phyloP scores from a whole-genome alignment of 345 rosid genomes.

The Acer campestre region DNA sequence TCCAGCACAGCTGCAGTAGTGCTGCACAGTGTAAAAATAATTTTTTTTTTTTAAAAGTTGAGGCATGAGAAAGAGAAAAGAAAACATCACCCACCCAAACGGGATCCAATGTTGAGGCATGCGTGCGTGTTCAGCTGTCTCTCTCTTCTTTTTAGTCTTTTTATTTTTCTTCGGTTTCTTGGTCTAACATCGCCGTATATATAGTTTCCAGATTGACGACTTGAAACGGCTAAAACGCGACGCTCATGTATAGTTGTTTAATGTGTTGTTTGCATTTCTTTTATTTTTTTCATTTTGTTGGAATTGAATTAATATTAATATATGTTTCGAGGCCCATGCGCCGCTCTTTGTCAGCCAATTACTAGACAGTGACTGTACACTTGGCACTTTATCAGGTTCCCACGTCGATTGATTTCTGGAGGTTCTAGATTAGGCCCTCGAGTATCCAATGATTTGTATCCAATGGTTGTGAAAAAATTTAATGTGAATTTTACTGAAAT shows the following conservation, averaged over 20 bases:
- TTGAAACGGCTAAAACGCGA: slow-evolving; percentile 9
- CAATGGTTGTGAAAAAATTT: too few species aligned
- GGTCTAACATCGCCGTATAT: slow-evolving; percentile 8
- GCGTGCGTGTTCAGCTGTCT: slow-evolving; percentile 20
- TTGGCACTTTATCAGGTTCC: neutral
- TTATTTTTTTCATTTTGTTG: neutral
- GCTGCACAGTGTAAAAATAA: neutral
- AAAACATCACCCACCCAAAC: slow-evolving; percentile 1
- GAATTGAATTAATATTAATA: neutral
- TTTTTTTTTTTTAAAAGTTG: too few species aligned
- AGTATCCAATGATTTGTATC: slow-evolving; percentile 19
- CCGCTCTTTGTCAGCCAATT: slow-evolving; percentile 34
- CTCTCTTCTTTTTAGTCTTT: neutral
- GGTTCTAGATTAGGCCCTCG: neutral
- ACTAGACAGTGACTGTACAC: slow-evolving; percentile 15
- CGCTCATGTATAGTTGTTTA: neutral
- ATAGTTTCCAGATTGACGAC: neutral
- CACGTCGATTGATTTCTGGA: neutral
- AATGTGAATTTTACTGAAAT: too few species aligned
- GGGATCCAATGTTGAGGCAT: slow-evolving; percentile 27
- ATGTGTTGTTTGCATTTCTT: neutral
- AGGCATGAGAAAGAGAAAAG: neutral
- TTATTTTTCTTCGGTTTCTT: neutral
- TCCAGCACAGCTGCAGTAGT: neutral
- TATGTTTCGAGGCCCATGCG: slow-evolving; percentile 26